Evolutionary conservation across 805 yeast genomes (phyloP).

Genomic region (Hanseniaspora osmophila): DNA sequence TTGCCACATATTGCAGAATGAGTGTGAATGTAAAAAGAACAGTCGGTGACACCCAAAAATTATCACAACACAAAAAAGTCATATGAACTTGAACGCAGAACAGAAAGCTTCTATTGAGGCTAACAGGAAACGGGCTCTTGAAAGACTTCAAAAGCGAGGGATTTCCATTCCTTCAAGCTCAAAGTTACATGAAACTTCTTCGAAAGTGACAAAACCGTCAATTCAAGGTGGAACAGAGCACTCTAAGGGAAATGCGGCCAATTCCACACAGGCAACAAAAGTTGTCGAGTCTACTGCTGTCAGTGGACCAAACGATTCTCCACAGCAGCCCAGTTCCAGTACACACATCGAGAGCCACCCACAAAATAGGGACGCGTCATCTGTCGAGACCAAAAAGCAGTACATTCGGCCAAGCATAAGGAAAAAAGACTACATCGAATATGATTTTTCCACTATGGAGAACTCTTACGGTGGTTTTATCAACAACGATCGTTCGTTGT

Average conservation of each 20-base stretch:
- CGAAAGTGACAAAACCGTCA: background rate
- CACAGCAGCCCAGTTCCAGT: too few relatives aligned
- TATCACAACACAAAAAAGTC: background rate
- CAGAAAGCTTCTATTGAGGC: conserved; percentile 32
- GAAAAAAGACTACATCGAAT: conserved; percentile 60
- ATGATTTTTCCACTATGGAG: conserved; percentile 81
- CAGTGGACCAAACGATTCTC: background rate
- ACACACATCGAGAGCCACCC: conserved; percentile 3
- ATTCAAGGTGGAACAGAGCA: background rate
- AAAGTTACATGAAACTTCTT: background rate
- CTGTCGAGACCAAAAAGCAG: background rate
- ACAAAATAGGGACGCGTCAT: conserved; percentile 11
- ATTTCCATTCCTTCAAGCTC: conserved; percentile 6
- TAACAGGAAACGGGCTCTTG: conserved; percentile 49
- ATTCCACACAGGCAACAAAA: background rate
- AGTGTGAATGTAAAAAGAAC: too few relatives aligned
- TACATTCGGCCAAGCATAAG: conserved; percentile 31
- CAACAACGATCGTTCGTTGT: conserved; percentile 14
- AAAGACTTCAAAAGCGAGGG: conserved; percentile 37
- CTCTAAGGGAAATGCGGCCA: too few relatives aligned
- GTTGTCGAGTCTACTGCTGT: background rate
- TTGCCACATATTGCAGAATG: too few relatives aligned
- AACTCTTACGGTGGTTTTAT: conserved; percentile 83
- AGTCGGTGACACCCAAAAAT: too few relatives aligned
- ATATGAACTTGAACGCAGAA: conserved; percentile 15